phyloP scores from a whole-genome alignment of 345 rosid species.

The Kernera saxatilis region DNA sequence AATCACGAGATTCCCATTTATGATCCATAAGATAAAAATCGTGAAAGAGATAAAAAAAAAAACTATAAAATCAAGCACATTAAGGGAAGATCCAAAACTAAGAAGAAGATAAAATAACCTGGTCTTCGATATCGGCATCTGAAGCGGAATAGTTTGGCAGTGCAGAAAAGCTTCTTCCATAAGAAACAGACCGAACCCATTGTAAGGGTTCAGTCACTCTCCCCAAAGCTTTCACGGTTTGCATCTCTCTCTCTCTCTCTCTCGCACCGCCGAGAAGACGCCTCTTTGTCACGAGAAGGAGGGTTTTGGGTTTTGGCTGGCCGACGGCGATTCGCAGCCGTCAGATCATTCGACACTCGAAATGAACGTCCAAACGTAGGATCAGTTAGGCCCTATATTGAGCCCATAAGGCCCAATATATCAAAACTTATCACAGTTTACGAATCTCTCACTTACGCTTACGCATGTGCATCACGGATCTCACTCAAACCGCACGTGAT shows the following conservation, averaged over 20 bases:
- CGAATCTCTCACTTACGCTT: not conserved
- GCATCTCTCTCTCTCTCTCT: conserved; percentile 44
- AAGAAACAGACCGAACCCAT: conserved; percentile 33
- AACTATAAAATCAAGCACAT: not conserved
- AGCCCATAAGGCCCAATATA: conserved; percentile 27
- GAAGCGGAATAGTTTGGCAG: conserved; percentile 45
- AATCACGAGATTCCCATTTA: not conserved
- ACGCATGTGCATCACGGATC: not conserved
- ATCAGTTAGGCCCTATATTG: not conserved
- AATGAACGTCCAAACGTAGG: not conserved
- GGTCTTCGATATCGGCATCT: conserved; percentile 46
- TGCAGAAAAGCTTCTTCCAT: conserved; percentile 54
- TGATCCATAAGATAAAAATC: not conserved
- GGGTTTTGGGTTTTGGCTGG: conserved; percentile 33
- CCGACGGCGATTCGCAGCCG: conserved; percentile 27
- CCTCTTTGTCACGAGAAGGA: not conserved
- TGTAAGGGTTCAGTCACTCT: conserved; percentile 33
- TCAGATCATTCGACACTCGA: conserved; percentile 8
- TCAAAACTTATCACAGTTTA: not conserved
- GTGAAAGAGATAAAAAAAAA: not conserved
- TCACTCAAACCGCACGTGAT: not conserved
- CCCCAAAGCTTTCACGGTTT: conserved; percentile 43
- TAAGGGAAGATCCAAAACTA: not conserved
- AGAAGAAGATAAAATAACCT: conserved; percentile 38
- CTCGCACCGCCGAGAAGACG: conserved; percentile 6